These are phyloP conservation scores for Coelastrella sp. DNA, from an alignment of 139 green algal genomes.

Conservation along the genomic window DNA sequence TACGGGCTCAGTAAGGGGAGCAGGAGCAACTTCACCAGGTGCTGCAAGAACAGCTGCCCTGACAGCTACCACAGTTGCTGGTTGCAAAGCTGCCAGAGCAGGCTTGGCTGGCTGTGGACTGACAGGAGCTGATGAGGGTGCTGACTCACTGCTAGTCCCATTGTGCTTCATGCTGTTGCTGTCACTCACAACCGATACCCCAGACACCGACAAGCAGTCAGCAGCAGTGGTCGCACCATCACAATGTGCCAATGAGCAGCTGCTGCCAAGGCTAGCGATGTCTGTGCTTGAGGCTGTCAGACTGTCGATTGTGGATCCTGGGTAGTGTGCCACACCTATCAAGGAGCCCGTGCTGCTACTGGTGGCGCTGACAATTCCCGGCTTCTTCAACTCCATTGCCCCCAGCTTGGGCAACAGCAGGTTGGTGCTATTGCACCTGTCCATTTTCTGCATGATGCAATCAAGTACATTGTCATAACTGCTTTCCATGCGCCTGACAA, in stretches of 20 bases:
- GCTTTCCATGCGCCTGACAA: background rate
- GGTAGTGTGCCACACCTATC: background rate
- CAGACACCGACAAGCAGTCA: background rate
- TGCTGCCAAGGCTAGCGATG: background rate
- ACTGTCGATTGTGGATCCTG: no score
- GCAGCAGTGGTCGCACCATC: background rate
- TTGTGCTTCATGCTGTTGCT: background rate
- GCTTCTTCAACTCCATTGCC: background rate
- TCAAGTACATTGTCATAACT: background rate
- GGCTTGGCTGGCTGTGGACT: background rate
- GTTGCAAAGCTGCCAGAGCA: background rate
- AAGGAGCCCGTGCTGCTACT: slow-evolving; percentile 14
- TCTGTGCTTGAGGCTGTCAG: background rate
- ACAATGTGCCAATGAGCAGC: background rate
- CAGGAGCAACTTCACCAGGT: background rate
- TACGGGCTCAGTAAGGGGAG: slow-evolving; percentile 28
- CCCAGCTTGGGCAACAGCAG: slow-evolving; percentile 3
- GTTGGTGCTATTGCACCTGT: background rate
- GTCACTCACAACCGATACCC: background rate
- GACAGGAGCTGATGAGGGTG: background rate
- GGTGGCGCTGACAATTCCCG: background rate
- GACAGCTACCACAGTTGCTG: background rate
- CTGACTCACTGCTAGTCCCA: background rate
- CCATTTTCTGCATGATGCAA: background rate
- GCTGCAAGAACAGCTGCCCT: background rate